Evolutionary conservation across 495 filamentous ascomycete species (phyloP).

Genomic region (Ramalina intermedia): DNA sequence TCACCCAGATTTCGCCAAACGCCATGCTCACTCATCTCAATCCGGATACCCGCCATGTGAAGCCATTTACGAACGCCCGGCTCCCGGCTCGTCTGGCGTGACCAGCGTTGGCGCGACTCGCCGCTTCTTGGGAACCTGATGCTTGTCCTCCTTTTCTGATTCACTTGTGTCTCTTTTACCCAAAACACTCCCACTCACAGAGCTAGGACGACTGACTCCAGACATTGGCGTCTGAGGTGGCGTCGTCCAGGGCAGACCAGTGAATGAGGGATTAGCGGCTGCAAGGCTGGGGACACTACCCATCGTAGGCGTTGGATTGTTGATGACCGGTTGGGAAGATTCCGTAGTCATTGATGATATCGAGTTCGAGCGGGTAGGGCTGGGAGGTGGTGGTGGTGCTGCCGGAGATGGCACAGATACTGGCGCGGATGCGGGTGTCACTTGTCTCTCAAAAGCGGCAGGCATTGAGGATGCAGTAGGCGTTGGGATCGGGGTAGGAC

Average conservation of each 20-base stretch:
- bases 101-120: constrained; percentile 66
- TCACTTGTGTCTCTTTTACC: constrained; percentile 44
- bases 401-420: constrained; percentile 3
- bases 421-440: constrained; percentile 31
- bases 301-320: constrained; percentile 63
- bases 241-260: constrained; percentile 51
- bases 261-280: constrained; percentile 48
- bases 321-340: constrained; percentile 39
- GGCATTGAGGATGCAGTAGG: constrained; percentile 47
- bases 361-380: constrained; percentile 72
- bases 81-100: constrained; percentile 5
- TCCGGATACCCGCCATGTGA: too few relatives aligned
- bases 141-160: constrained; percentile 46
- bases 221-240: constrained; percentile 66
- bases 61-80: too few relatives aligned
- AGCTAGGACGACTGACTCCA: constrained; percentile 25
- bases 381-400: constrained; percentile 36
- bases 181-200: constrained; percentile 31
- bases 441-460: constrained; percentile 28
- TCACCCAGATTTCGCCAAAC: too few relatives aligned
- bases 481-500: constrained; percentile 46
- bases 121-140: constrained; percentile 51
- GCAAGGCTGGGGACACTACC: constrained; percentile 61
- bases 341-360: constrained; percentile 66
- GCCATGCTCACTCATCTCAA: too few relatives aligned